Conservation (phyloP, 2,329 filamentous ascomycete species). For the Chaetomiaceae sp. region DNA sequence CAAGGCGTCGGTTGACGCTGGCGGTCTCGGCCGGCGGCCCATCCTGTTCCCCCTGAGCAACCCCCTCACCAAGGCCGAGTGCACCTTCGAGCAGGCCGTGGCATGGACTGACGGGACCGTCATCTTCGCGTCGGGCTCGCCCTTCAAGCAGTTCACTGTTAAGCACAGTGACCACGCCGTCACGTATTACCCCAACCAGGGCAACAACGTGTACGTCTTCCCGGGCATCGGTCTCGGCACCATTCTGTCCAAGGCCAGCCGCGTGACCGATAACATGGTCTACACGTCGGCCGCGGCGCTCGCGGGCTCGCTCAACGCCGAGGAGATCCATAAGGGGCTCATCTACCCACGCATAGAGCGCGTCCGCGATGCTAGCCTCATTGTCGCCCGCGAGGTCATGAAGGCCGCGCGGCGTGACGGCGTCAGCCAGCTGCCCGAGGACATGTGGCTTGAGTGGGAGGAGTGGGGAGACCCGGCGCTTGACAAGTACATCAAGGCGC, state of each 20-base stretch:
- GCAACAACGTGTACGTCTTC: conserved; percentile 91
- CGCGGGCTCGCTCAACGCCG: conserved; percentile 68
- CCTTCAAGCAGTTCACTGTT: conserved; percentile 70
- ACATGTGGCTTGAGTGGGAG: conserved; percentile 68
- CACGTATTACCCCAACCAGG: conserved; percentile 75
- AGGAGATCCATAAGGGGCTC: conserved; percentile 77
- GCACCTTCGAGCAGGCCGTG: conserved; percentile 91
- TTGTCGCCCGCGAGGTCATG: conserved; percentile 89
- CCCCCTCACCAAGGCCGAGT: conserved; percentile 93
- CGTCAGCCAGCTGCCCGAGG: conserved; percentile 64
- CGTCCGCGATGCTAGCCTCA: conserved; percentile 82
- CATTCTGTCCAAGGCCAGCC: conserved; percentile 82
- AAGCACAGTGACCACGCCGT: conserved; percentile 56
- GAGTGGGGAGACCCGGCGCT: conserved; percentile 64
- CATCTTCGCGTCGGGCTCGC: conserved; percentile 92
- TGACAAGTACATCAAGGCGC: conserved; percentile 55
- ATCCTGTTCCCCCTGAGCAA: conserved; percentile 97
- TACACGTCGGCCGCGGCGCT: conserved; percentile 87
- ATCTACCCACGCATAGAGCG: conserved; percentile 90
- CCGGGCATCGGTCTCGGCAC: conserved; percentile 91
- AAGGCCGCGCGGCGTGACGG: conserved; percentile 81
- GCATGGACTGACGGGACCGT: conserved; percentile 85
- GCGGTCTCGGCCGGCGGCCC: conserved; percentile 68
- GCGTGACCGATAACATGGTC: conserved; percentile 92
- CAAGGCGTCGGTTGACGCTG: conserved; percentile 59